Conservation (phyloP, 805 yeast genomes). For the Kazachstania africana region DNA sequence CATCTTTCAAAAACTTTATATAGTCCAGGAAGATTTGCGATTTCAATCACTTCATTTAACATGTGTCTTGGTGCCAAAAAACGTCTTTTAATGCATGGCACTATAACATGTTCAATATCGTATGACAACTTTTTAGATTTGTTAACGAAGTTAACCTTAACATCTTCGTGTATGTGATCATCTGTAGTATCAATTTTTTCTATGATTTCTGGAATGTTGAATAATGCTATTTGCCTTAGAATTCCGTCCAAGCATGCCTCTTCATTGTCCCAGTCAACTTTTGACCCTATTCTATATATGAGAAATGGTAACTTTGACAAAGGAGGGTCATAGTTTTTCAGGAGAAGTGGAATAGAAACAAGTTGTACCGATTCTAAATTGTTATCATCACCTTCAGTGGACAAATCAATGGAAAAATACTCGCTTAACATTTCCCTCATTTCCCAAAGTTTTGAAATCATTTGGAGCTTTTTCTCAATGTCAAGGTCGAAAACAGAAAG, state of each 20-base stretch:
- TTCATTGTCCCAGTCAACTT: conserved; percentile 59
- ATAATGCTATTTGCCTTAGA: conserved; percentile 53
- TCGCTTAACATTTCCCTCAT: conserved; percentile 75
- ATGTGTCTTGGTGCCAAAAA: conserved; percentile 53
- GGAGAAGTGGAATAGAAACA: conserved; percentile 51
- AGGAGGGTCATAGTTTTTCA: conserved; percentile 53
- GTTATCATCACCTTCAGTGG: conserved; percentile 19
- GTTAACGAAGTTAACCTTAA: conserved; percentile 15
- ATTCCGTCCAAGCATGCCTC: conserved; percentile 55
- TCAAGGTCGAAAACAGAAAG: conserved; percentile 10
- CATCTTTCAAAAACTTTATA: conserved; percentile 92
- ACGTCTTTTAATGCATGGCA: conserved; percentile 52
- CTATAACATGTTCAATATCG: conserved; percentile 43
- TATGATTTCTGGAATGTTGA: conserved; percentile 56
- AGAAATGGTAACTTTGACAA: conserved; percentile 55
- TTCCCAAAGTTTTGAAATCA: conserved; percentile 22
- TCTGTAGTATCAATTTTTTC: conserved; percentile 12
- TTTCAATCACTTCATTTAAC: conserved; percentile 52
- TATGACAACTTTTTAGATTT: conserved; percentile 25
- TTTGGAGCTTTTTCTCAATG: conserved; percentile 15
- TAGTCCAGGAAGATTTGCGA: conserved; percentile 85
- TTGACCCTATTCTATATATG: conserved; percentile 45
- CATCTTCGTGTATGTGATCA: conserved; percentile 13
- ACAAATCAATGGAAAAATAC: conserved; percentile 51
- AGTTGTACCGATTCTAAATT: conserved; percentile 23